Conservation (phyloP, 352 stramenopile genomes). For the Pythium aristosporum region DNA sequence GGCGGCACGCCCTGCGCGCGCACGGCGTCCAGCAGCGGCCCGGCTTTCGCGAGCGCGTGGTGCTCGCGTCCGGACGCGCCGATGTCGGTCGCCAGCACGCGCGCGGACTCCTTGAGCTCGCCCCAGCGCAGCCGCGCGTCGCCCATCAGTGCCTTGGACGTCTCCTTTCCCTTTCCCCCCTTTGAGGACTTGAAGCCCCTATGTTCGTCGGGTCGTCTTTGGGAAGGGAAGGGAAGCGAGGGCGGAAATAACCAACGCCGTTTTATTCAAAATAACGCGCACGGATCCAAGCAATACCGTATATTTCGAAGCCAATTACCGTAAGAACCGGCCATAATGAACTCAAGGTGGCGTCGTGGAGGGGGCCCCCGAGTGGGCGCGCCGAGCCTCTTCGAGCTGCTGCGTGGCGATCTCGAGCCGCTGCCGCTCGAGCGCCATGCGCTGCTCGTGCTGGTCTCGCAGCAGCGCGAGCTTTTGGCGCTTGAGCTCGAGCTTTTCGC, state of each 20-base stretch:
- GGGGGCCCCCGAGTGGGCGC: too few relatives aligned
- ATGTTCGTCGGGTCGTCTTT: conserved; percentile 1
- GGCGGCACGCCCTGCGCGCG: conserved; percentile 54
- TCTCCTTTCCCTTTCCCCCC: background rate
- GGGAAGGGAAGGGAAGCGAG: background rate
- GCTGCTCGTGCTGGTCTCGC: conserved; percentile 36
- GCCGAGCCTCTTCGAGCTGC: background rate
- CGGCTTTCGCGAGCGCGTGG: conserved; percentile 54
- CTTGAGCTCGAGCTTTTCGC: conserved; percentile 45
- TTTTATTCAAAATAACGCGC: conserved; percentile 4
- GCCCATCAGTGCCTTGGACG: background rate
- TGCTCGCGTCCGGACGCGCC: conserved; percentile 63
- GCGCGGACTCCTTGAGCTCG: conserved; percentile 61
- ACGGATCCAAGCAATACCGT: background rate
- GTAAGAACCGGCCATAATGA: background rate
- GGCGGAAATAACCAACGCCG: background rate
- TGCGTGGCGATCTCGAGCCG: conserved; percentile 14
- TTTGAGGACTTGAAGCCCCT: too few relatives aligned
- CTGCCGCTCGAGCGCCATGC: conserved; percentile 34
- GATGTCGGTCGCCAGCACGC: conserved; percentile 50
- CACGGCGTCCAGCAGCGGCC: conserved; percentile 48
- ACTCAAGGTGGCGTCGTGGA: background rate
- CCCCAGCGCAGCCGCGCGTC: conserved; percentile 40
- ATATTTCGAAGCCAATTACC: background rate
- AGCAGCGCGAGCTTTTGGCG: conserved; percentile 41